These are phyloP conservation scores for Nyctanthes arbortristis DNA, from an alignment of 257 asterid species.

Conservation along the genomic window DNA sequence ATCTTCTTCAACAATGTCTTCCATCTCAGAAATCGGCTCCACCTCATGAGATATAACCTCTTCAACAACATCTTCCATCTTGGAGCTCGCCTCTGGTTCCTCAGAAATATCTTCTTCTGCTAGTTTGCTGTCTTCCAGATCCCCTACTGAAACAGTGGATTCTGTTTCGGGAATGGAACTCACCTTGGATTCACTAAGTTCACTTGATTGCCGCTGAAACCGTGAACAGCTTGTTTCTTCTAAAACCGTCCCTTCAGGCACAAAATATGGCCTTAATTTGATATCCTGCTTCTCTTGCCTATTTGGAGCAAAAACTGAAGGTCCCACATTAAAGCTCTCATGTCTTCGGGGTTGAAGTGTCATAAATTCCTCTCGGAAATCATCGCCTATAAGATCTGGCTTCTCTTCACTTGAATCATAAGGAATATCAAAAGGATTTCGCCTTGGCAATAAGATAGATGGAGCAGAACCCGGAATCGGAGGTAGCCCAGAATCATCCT, in stretches of 20 bases:
- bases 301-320: slow-evolving; percentile 53
- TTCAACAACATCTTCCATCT: slow-evolving; percentile 15
- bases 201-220: slow-evolving; percentile 58
- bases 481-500: slow-evolving; percentile 30
- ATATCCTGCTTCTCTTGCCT: slow-evolving; percentile 48
- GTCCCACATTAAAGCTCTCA: slow-evolving; percentile 59
- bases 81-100: slow-evolving; percentile 16
- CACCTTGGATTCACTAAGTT: slow-evolving; percentile 53
- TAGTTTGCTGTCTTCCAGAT: slow-evolving; percentile 37
- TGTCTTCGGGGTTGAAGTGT: slow-evolving; percentile 53
- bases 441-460: slow-evolving; percentile 39
- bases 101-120: slow-evolving; percentile 35
- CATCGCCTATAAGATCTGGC: slow-evolving; percentile 46
- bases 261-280: slow-evolving; percentile 64
- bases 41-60: neutral
- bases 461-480: slow-evolving; percentile 71
- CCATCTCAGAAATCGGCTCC: slow-evolving; percentile 11
- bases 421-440: slow-evolving; percentile 57
- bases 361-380: slow-evolving; percentile 49
- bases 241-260: slow-evolving; percentile 43
- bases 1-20: slow-evolving; percentile 31
- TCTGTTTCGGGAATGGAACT: slow-evolving; percentile 49
- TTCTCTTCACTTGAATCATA: slow-evolving; percentile 37
- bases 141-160: slow-evolving; percentile 40
- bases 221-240: slow-evolving; percentile 53